phyloP scores from a whole-genome alignment of 495 filamentous ascomycete species.

The Penicillium crystallinum region DNA sequence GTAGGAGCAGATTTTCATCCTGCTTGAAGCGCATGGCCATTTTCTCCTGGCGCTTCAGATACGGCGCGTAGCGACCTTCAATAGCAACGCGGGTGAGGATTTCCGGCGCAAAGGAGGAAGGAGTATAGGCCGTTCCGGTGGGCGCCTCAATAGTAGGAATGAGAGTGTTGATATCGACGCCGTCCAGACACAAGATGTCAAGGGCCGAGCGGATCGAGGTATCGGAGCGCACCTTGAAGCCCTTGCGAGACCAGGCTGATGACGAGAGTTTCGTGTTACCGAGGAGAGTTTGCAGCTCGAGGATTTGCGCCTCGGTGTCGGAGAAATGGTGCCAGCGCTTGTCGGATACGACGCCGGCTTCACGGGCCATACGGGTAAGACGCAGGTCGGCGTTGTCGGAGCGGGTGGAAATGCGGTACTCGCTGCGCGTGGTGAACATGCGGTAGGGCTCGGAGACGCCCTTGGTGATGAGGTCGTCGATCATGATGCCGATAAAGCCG shows the following conservation, averaged over 20 bases:
- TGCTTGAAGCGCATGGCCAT: conserved; percentile 60
- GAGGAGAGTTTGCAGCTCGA: conserved; percentile 58
- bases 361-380: conserved; percentile 72
- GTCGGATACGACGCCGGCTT: conserved; percentile 73
- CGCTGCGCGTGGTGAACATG: conserved; percentile 96
- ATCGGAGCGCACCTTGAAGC: conserved; percentile 62
- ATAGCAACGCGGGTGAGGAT: conserved; percentile 67
- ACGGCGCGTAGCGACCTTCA: conserved; percentile 80
- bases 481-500: conserved; percentile 97
- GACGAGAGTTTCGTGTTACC: conserved; percentile 47
- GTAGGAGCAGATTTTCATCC: conserved; percentile 72
- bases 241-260: conserved; percentile 60
- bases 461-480: conserved; percentile 96
- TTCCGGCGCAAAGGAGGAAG: conserved; percentile 49
- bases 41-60: conserved; percentile 63
- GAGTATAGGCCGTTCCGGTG: conserved; percentile 24
- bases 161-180: conserved; percentile 51
- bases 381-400: conserved; percentile 91
- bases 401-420: conserved; percentile 87
- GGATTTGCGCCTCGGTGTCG: conserved; percentile 56
- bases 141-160: conserved; percentile 46
- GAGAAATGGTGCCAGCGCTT: conserved; percentile 68
- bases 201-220: conserved; percentile 59
- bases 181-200: conserved; percentile 65
- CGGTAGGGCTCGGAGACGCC: conserved; percentile 95